Evolutionary conservation across 2,329 filamentous ascomycete genomes (phyloP).

Genomic region (Ophiosphaerella narmari): DNA sequence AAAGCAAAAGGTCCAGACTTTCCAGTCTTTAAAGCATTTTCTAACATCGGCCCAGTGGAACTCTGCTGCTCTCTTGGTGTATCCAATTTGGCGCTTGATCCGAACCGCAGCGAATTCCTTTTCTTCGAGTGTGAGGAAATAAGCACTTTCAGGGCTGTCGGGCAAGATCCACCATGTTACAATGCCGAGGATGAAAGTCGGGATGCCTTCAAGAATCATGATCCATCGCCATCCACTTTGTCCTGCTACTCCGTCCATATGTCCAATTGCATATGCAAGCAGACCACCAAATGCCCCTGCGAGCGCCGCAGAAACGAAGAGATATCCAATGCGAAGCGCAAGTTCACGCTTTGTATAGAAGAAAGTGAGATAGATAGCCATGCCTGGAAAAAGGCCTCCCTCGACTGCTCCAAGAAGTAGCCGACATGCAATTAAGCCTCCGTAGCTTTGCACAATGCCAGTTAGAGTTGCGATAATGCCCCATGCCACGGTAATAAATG

Average conservation of each 20-base stretch:
- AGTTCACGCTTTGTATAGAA: constrained; percentile 78
- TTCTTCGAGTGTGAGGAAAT: constrained; percentile 64
- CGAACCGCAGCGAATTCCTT: constrained; percentile 60
- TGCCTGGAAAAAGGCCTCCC: constrained; percentile 71
- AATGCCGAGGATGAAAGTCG: constrained; percentile 32
- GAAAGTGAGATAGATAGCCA: constrained; percentile 72
- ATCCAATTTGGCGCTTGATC: constrained; percentile 56
- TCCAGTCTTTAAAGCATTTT: constrained; percentile 74
- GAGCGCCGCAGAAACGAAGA: constrained; percentile 72
- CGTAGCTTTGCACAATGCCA: constrained; percentile 69
- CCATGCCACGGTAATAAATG: constrained; percentile 65
- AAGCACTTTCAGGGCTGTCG: constrained; percentile 68
- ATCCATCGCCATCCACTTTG: constrained; percentile 41
- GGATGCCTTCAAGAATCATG: constrained; percentile 34
- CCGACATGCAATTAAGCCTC: constrained; percentile 68
- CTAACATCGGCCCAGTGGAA: constrained; percentile 68
- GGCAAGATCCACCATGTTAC: constrained; percentile 62
- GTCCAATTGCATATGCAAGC: constrained; percentile 73
- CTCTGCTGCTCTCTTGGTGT: constrained; percentile 55
- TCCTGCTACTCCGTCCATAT: constrained; percentile 70
- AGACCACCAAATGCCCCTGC: constrained; percentile 75
- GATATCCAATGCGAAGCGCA: constrained; percentile 72
- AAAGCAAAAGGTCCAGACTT: constrained; percentile 70
- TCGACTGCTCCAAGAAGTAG: constrained; percentile 71
- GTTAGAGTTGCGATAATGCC: constrained; percentile 68